Base-by-base conservation (phyloP, 306 rosid genomes). In the Astragalus membranaceus region DNA sequence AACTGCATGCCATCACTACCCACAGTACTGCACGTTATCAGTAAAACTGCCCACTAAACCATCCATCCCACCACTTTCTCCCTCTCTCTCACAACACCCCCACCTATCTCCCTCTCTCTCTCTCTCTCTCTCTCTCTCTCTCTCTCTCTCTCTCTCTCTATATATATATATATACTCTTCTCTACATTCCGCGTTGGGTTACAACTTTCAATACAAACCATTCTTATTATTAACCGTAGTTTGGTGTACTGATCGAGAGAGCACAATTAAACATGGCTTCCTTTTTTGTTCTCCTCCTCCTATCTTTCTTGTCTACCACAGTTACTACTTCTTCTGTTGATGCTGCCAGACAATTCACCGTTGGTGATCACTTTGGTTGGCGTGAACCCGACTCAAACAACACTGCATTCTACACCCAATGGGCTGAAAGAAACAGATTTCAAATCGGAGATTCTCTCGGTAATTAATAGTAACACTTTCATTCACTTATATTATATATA, bases 361-460 rank as follows among this genome's bases (percentile, higher is more conserved):
- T 90, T 20, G 98, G 98, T 50, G 94, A 66, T 42, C 77, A 65
- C 33, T 56, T 83, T 1, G 97, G 96, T 46, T 94, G 98, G 98
- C 72, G 43, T 8, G 67, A 64, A 16, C 97, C 98, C 26, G 73
- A 17, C 30, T 7, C 52, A 11, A 75, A 77, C 67, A 15, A 85
- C 49, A 8, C 85, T 8, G 72, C 42, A 5, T 36, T 86, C 9
- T 93, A 90, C 23, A 67, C 11, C 10, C 80, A 83, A 10, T 93
- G 98, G 97, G 96, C 97, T 68, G 48, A 75, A 55, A 58, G 20
- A 5, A 82, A 87, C 73, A 71, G 98, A 39, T 93, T 93, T 39
- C 94, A 84, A 23, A 44, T 93, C 4, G 96, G 96, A 62, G 98
- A 93, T 66, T 78, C 90, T 69, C 92, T 93, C 0, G 74, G 98